Conservation (phyloP, 768 basidiomycete genomes). For the Wakefieldia striispora region DNA sequence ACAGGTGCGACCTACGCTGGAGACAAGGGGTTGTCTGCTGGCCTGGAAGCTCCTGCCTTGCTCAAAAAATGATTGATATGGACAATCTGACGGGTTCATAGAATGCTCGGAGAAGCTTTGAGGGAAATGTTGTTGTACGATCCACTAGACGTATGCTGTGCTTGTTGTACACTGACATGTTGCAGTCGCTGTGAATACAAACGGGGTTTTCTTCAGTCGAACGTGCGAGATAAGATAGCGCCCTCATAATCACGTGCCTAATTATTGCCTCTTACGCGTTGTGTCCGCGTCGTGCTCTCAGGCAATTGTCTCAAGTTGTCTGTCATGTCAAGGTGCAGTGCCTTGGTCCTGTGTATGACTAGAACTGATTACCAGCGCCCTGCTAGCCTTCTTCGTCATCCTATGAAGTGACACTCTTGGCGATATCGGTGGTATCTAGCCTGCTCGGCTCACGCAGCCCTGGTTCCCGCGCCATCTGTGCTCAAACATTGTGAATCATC, state of each 20-base stretch:
- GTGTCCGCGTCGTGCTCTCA: slow-evolving; percentile 3
- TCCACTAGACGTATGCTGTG: slow-evolving; percentile 25
- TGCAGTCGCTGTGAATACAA: slow-evolving; percentile 15
- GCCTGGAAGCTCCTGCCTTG: slow-evolving; percentile 68
- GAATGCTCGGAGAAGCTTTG: not conserved
- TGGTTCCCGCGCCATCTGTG: slow-evolving; percentile 20
- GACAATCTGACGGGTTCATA: slow-evolving; percentile 8
- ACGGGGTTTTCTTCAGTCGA: slow-evolving; percentile 7
- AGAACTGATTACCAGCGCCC: slow-evolving; percentile 9
- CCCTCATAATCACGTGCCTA: slow-evolving; percentile 15
- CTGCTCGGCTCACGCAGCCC: slow-evolving; percentile 17
- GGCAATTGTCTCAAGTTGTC: not conserved
- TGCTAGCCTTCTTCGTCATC: slow-evolving; percentile 4
- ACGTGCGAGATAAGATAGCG: slow-evolving; percentile 25
- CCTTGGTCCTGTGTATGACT: slow-evolving; percentile 20
- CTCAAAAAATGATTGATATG: slow-evolving; percentile 52
- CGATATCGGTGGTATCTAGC: not conserved
- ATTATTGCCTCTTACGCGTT: slow-evolving; percentile 14
- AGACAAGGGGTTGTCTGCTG: slow-evolving; percentile 75
- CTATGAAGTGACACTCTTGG: not conserved
- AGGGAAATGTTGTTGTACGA: slow-evolving; percentile 20
- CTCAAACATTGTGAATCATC: slow-evolving; percentile 6
- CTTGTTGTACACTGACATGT: slow-evolving; percentile 27
- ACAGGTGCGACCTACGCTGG: slow-evolving; percentile 71
- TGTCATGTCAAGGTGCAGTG: slow-evolving; percentile 22